A percentile compares a stretch with the other conserved stretches of the same genome.
These are phyloP conservation scores for Podaxis sp. DNA, from an alignment of 768 basidiomycete species.

Conservation along the genomic window DNA sequence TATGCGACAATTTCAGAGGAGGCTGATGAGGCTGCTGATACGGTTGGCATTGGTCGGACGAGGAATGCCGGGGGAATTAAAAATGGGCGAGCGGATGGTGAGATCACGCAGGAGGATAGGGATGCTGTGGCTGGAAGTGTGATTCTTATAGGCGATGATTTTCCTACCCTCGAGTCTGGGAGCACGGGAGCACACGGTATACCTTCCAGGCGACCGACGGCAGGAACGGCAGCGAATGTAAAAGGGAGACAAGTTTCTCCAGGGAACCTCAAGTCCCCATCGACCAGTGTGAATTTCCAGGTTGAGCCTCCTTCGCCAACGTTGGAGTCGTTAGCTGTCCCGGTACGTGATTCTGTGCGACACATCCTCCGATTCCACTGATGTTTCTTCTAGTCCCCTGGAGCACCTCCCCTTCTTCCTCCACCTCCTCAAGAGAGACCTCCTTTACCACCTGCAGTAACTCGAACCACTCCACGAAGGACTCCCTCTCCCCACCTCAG, in stretches of 20 bases:
- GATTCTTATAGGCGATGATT: conserved; percentile 11
- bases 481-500: conserved; percentile 1
- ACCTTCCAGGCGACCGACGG: background rate
- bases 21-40: conserved; percentile 4
- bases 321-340: background rate
- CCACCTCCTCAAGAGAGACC: conserved; percentile 7
- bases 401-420: conserved; percentile 7
- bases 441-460: background rate
- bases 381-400: background rate
- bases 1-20: conserved; percentile 4
- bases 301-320: conserved; percentile 10
- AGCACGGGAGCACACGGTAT: conserved; percentile 11
- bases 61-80: background rate
- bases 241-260: background rate
- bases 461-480: background rate
- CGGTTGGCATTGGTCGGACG: background rate
- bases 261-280: background rate
- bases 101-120: conserved; percentile 12
- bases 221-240: background rate
- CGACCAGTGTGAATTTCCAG: background rate
- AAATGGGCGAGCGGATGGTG: background rate
- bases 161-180: conserved; percentile 12
- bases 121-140: conserved; percentile 10
- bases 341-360: background rate
- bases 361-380: background rate